These are phyloP conservation scores for Dryadomyces quercus-mongolicae DNA, from an alignment of 2,329 filamentous ascomycete genomes.

Conservation along the genomic window DNA sequence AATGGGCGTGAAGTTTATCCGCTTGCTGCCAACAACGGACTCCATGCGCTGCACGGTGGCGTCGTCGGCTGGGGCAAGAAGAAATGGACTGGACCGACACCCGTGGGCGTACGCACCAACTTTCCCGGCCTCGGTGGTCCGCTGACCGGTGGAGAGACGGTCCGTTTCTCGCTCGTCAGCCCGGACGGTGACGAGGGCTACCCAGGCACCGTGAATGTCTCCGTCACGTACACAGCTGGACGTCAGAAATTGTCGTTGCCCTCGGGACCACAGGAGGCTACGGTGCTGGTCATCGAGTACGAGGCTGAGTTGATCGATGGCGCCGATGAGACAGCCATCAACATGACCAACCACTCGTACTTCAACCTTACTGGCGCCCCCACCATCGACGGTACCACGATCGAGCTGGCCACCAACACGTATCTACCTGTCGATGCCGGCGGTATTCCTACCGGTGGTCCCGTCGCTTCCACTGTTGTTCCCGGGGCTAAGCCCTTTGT, in stretches of 20 bases:
- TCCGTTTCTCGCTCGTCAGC: slow-evolving; percentile 55
- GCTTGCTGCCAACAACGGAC: slow-evolving; percentile 63
- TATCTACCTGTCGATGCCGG: slow-evolving; percentile 64
- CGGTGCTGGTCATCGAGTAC: slow-evolving; percentile 75
- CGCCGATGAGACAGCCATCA: slow-evolving; percentile 80
- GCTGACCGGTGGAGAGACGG: slow-evolving; percentile 49
- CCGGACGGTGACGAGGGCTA: slow-evolving; percentile 80
- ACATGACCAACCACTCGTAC: slow-evolving; percentile 93
- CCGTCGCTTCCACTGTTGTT: slow-evolving; percentile 49
- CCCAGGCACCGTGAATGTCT: slow-evolving; percentile 70
- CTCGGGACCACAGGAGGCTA: slow-evolving; percentile 43
- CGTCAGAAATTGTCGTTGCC: slow-evolving; percentile 43
- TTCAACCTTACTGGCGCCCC: slow-evolving; percentile 49
- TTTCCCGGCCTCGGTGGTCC: slow-evolving; percentile 36
- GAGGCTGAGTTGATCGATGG: slow-evolving; percentile 70
- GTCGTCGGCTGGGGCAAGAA: slow-evolving; percentile 69
- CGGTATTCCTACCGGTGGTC: slow-evolving; percentile 59
- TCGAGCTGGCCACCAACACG: slow-evolving; percentile 52
- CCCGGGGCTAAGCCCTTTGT: slow-evolving; percentile 56
- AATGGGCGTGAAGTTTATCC: slow-evolving; percentile 57
- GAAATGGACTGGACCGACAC: slow-evolving; percentile 59
- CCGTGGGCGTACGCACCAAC: slow-evolving; percentile 33
- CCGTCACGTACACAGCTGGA: slow-evolving; percentile 66
- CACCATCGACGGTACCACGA: slow-evolving; percentile 43
- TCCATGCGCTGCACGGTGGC: slow-evolving; percentile 66